A percentile compares a stretch with the other conserved stretches of the same genome.
phyloP scores from a whole-genome alignment of 306 rosid species.

The Trifolium fragiferum region DNA sequence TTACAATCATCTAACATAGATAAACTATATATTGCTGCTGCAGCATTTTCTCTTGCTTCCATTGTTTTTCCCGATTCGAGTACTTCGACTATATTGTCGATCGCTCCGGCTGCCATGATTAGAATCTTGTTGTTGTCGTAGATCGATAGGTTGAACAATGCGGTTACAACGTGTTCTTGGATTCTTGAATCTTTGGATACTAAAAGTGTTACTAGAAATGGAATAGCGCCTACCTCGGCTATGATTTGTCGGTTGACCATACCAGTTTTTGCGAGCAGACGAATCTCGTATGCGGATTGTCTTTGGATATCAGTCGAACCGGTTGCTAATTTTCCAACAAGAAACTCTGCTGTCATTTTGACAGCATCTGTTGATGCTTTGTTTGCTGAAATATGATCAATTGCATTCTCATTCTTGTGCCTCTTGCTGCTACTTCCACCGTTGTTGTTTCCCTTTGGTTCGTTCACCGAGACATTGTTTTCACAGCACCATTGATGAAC shows the following conservation, averaged over 20 bases:
- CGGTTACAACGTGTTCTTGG: slow-evolving; percentile 89
- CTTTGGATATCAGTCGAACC: slow-evolving; percentile 84
- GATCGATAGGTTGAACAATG: slow-evolving; percentile 84
- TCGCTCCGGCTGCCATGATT: slow-evolving; percentile 87
- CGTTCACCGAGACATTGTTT: slow-evolving; percentile 53
- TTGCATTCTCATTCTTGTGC: slow-evolving; percentile 42
- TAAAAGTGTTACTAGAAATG: slow-evolving; percentile 73
- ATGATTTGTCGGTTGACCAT: slow-evolving; percentile 77
- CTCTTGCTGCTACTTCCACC: slow-evolving; percentile 38
- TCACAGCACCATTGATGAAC: slow-evolving; percentile 85
- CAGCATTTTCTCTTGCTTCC: slow-evolving; percentile 96
- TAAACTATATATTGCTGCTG: slow-evolving; percentile 80
- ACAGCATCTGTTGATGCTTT: slow-evolving; percentile 81
- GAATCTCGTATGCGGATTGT: slow-evolving; percentile 90
- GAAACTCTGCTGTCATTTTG: slow-evolving; percentile 90
- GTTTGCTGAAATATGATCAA: slow-evolving; percentile 71
- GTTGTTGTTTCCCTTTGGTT: slow-evolving; percentile 50
- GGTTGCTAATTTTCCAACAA: slow-evolving; percentile 93
- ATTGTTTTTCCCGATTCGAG: slow-evolving; percentile 77
- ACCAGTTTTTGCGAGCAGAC: slow-evolving; percentile 81
- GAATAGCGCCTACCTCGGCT: slow-evolving; percentile 94
- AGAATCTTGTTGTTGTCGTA: slow-evolving; percentile 79
- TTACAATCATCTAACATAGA: slow-evolving; percentile 80
- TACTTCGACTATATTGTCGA: slow-evolving; percentile 69
- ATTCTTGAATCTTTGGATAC: slow-evolving; percentile 75